Conservation (phyloP, 2,329 filamentous ascomycete species). For the Penicillium expansum region DNA sequence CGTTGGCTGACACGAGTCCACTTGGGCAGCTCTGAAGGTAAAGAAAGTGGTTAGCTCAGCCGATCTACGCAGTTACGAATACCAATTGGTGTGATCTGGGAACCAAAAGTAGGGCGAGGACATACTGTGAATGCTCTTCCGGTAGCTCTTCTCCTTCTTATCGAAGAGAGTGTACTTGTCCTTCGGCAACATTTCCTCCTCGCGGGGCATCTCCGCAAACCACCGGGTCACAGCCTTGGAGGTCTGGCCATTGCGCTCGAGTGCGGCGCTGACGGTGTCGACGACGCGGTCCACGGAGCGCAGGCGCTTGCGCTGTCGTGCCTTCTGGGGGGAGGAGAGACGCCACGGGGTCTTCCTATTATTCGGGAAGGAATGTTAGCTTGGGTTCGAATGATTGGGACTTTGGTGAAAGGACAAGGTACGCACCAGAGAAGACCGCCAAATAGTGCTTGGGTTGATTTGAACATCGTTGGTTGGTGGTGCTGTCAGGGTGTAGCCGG, state of each 20-base stretch:
- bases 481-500: conserved; percentile 13
- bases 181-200: conserved; percentile 89
- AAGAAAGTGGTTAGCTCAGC: conserved; percentile 1
- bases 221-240: conserved; percentile 79
- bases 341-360: conserved; percentile 94
- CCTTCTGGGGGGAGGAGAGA: conserved; percentile 86
- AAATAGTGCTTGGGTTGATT: conserved; percentile 70
- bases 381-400: not conserved
- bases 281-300: conserved; percentile 86
- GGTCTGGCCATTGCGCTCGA: conserved; percentile 67
- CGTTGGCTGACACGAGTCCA: conserved; percentile 96
- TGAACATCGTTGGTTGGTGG: conserved; percentile 65
- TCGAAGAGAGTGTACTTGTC: conserved; percentile 99
- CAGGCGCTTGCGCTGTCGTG: conserved; percentile 77
- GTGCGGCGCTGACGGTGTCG: conserved; percentile 73
- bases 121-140: conserved; percentile 97
- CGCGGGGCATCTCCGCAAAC: conserved; percentile 94
- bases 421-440: conserved; percentile 78
- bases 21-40: conserved; percentile 68
- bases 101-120: conserved; percentile 25
- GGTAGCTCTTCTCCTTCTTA: conserved; percentile 89
- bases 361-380: conserved; percentile 19
- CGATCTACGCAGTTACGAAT: not conserved
- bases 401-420: not conserved
- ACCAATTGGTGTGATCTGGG: not conserved